These are phyloP conservation scores for Xylaria sp. DNA, from an alignment of 495 filamentous ascomycete genomes.

Conservation along the genomic window DNA sequence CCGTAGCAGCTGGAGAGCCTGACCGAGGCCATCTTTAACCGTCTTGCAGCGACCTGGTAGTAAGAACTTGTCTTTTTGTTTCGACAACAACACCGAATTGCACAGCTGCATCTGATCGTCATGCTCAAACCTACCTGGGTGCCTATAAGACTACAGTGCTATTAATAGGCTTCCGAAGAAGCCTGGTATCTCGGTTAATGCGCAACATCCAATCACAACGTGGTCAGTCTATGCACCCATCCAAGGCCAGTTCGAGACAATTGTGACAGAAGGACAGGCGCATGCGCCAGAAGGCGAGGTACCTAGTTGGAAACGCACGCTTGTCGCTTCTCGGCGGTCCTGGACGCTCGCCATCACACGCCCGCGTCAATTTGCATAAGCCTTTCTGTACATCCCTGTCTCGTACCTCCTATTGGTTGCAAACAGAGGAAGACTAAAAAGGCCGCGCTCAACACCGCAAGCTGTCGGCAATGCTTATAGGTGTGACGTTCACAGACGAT, in stretches of 20 bases:
- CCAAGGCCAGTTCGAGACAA: constrained; percentile 39
- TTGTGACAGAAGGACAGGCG: constrained; percentile 42
- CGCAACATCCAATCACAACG: background rate
- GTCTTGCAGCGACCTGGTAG: background rate
- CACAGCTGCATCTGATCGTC: constrained; percentile 11
- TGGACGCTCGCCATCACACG: constrained; percentile 43
- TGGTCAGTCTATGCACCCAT: constrained; percentile 17
- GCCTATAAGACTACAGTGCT: constrained; percentile 6
- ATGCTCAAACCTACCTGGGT: constrained; percentile 13
- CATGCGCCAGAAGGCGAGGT: constrained; percentile 34
- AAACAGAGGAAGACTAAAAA: constrained; percentile 37
- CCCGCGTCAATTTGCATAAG: constrained; percentile 54
- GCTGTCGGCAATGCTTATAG: constrained; percentile 44
- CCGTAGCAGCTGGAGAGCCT: background rate
- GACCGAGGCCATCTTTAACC: background rate
- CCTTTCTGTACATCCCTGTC: constrained; percentile 43
- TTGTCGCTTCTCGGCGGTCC: constrained; percentile 44
- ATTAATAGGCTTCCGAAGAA: constrained; percentile 19
- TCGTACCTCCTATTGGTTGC: constrained; percentile 43
- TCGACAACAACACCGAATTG: background rate
- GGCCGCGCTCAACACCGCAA: constrained; percentile 42
- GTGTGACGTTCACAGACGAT: constrained; percentile 23
- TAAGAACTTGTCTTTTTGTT: constrained; percentile 1
- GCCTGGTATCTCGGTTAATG: constrained; percentile 15
- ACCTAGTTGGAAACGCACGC: constrained; percentile 33